Percentiles rank a stretch among this genome's conserved stretches.
Evolutionary conservation across 2,329 filamentous ascomycete species (phyloP).

Genomic region (Mycosphaerella arachidis): DNA sequence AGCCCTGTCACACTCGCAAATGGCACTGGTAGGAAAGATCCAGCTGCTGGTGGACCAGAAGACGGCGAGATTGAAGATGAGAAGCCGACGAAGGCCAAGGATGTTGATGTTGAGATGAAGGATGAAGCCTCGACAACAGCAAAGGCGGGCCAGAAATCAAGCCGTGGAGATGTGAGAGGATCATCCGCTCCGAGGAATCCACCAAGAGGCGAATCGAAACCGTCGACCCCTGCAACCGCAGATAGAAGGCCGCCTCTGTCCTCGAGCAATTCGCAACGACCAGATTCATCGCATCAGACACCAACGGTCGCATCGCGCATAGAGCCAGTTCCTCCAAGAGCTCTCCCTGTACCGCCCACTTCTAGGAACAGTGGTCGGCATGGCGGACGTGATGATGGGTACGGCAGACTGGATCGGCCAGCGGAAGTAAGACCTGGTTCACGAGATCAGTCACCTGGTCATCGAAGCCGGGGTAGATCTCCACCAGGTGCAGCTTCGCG

Average conservation of each 20-base stretch:
- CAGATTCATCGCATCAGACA: conserved; percentile 30
- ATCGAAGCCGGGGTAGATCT: conserved; percentile 34
- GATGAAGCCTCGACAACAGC: conserved; percentile 11
- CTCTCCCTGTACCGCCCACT: conserved; percentile 8
- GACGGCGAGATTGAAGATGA: conserved; percentile 69
- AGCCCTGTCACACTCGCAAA: conserved; percentile 20
- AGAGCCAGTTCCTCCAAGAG: conserved; percentile 1
- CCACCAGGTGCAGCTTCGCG: conserved; percentile 23
- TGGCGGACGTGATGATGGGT: conserved; percentile 34
- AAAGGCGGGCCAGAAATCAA: conserved; percentile 4
- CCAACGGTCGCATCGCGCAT: conserved; percentile 3
- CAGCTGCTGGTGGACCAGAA: conserved; percentile 44
- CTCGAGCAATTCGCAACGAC: conserved; percentile 27
- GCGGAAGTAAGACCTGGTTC: conserved; percentile 34
- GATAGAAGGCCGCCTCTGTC: conserved; percentile 15
- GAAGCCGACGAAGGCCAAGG: conserved; percentile 34
- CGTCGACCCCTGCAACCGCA: conserved; percentile 20
- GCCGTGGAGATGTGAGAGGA: not conserved
- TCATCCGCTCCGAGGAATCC: conserved; percentile 10
- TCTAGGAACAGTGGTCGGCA: conserved; percentile 24
- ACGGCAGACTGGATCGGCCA: conserved; percentile 43
- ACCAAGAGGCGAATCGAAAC: conserved; percentile 16
- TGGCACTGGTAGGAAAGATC: conserved; percentile 42
- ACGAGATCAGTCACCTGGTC: conserved; percentile 40
- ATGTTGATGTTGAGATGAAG: conserved; percentile 23